phyloP scores from a whole-genome alignment of 192 early-diverging fungal species.

The Neocallimastix lanati region DNA sequence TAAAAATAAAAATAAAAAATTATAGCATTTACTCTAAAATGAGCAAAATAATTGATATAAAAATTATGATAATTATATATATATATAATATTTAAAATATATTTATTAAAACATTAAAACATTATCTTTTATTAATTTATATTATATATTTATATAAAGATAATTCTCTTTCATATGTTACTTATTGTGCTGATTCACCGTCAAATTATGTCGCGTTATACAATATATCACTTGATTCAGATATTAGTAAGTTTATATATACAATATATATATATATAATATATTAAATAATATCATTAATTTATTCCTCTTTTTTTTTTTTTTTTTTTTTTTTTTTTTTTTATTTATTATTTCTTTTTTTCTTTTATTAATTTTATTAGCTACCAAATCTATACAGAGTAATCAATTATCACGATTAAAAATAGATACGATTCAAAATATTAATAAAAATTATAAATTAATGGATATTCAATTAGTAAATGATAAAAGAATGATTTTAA shows the following conservation, averaged over 20 bases:
- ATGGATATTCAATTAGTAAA: not conserved
- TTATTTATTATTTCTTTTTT: no score
- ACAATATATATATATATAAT: no score
- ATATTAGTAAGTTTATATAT: not conserved
- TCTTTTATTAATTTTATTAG: not conserved
- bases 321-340: no score
- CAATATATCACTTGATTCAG: not conserved
- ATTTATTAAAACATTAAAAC: no score
- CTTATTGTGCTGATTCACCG: not conserved
- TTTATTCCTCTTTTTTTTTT: no score
- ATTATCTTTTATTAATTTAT: no score
- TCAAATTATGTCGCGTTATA: not conserved
- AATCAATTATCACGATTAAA: not conserved
- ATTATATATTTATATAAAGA: not conserved
- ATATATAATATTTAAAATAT: no score
- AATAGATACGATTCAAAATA: not conserved
- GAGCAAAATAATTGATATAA: no score
- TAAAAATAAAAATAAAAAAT: no score
- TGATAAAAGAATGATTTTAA: not conserved
- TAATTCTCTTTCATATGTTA: not conserved
- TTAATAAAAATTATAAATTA: not conserved
- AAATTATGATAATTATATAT: no score
- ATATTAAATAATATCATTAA: no score
- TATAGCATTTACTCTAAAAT: no score
- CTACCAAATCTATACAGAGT: not conserved